Base-by-base conservation (phyloP, 2,329 filamentous ascomycete species). In the Microdochium nivale region DNA sequence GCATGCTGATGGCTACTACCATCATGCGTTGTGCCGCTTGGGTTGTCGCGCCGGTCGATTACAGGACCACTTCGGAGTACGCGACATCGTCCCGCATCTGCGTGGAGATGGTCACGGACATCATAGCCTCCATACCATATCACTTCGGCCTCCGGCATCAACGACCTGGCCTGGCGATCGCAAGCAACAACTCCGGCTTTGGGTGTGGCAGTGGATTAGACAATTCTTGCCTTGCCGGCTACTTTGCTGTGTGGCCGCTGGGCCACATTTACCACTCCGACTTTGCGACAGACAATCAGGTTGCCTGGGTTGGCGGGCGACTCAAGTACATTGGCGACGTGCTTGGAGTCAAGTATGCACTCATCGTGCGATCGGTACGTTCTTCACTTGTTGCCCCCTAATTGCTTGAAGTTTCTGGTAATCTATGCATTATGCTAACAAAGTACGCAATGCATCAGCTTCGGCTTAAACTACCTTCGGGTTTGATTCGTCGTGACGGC, bases 31-130 rank as follows among this genome's bases (percentile, higher is more conserved):
- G 79, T 58, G 74, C 77, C 7, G 81, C 81, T 2, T 84, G 80
- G 80, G 69, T 79, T 24, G 80, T 78, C 61, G 70, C 74, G 9
- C 81, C 81, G 0, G 73, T 80, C 9, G 81, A 85, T 62, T 84
- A 83, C 59, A 71, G 80, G 43, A 83, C 80, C 1, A 84, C 80
- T 5, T 75, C 79, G 19, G 79, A 84, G 62, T 84, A 84, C 56
- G 78, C 78, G 11, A 74, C 74, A 0, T 76, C 78, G 3, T 72
- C 76, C 16, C 66, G 75, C 35, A 71, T 71, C 1, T 80, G 74
- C 49, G 70, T 70, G 37, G 75, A 80, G 47, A 72, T 71, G 50
- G 79, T 84, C 55, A 72, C 74, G 2, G 81, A 84, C 56, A 76
- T 84, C 35, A 73, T 84, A 50, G 78, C 81, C 1, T 78, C 75